Percentiles rank a stretch among this genome's conserved stretches.
Evolutionary conservation across 2,329 filamentous ascomycete species (phyloP).

Genomic region (Alternaria viburni): DNA sequence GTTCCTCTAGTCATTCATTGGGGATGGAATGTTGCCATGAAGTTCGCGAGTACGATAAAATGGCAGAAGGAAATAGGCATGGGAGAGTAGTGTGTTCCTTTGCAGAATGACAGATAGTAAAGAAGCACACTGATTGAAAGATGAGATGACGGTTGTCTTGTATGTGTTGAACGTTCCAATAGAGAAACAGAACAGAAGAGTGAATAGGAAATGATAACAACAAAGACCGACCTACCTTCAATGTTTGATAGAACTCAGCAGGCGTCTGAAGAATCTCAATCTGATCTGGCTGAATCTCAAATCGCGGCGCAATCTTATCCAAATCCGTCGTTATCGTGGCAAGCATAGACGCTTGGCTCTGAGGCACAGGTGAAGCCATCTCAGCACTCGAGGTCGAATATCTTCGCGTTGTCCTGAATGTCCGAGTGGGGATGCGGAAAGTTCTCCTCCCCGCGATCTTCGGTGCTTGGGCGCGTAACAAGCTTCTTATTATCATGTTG

Average conservation of each 20-base stretch:
- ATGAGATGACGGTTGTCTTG: background rate
- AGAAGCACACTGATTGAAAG: background rate
- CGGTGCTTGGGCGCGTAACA: conserved; percentile 33
- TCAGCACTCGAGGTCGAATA: conserved; percentile 43
- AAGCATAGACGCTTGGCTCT: conserved; percentile 61
- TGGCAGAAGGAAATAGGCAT: background rate
- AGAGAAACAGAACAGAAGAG: background rate
- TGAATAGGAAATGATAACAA: background rate
- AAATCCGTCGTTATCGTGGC: conserved; percentile 73
- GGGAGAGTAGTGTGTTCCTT: background rate
- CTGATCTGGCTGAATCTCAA: conserved; percentile 81
- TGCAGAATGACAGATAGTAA: background rate
- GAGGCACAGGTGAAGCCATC: conserved; percentile 38
- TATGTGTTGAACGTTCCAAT: too few relatives aligned
- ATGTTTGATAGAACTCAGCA: conserved; percentile 84
- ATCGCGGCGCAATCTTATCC: conserved; percentile 88
- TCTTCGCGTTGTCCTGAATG: conserved; percentile 31
- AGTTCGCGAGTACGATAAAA: background rate
- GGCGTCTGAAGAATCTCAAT: conserved; percentile 82
- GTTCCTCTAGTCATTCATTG: background rate
- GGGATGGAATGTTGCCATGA: background rate
- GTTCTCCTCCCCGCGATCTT: conserved; percentile 21
- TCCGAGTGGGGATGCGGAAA: conserved; percentile 21
- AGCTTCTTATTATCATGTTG: conserved; percentile 44
- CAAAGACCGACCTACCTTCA: conserved; percentile 69